Percentiles rank a stretch among this genome's conserved stretches.
phyloP scores from a whole-genome alignment of 1,139 yeast species.

The Candida buenavistaensis region DNA sequence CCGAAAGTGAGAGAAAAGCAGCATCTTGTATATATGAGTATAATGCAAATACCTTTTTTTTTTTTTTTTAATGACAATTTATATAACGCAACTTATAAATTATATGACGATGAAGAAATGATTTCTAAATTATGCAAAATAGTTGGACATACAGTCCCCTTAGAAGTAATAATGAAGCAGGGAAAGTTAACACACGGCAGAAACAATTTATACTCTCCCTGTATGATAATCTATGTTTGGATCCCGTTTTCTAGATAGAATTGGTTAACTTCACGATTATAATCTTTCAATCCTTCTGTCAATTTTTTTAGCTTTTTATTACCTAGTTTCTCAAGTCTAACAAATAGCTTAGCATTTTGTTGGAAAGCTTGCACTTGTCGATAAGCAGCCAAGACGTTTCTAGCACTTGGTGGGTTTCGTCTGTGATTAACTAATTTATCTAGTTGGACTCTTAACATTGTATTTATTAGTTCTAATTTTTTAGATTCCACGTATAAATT shows the following conservation, averaged over 20 bases:
- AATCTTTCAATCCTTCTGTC: constrained; percentile 1
- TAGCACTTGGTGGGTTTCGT: not conserved
- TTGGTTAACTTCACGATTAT: constrained; percentile 3
- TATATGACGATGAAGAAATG: no score
- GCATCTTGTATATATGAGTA: constrained; percentile 9
- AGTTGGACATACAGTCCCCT: no score
- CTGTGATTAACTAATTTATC: constrained; percentile 2
- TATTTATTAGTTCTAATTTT: constrained; percentile 2
- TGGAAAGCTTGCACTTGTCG: constrained; percentile 3
- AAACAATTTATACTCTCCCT: not conserved
- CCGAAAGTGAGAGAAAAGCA: constrained; percentile 9
- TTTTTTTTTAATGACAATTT: not conserved
- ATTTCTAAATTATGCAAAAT: no score
- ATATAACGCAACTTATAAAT: no score
- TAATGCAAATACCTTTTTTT: not conserved
- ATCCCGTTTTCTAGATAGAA: not conserved
- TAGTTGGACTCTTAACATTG: constrained; percentile 1
- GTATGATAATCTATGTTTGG: not conserved
- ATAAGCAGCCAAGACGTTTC: constrained; percentile 1
- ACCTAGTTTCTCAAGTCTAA: constrained; percentile 2
- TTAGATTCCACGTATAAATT: constrained; percentile 2
- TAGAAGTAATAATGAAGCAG: not conserved
- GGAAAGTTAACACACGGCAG: no score
- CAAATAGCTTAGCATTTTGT: constrained; percentile 4
- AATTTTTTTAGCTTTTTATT: constrained; percentile 3